Evolutionary conservation across 768 basidiomycete species (phyloP), one percentile per base, ranked within the genome.

Genomic region (Lentinus brumalis): DNA sequence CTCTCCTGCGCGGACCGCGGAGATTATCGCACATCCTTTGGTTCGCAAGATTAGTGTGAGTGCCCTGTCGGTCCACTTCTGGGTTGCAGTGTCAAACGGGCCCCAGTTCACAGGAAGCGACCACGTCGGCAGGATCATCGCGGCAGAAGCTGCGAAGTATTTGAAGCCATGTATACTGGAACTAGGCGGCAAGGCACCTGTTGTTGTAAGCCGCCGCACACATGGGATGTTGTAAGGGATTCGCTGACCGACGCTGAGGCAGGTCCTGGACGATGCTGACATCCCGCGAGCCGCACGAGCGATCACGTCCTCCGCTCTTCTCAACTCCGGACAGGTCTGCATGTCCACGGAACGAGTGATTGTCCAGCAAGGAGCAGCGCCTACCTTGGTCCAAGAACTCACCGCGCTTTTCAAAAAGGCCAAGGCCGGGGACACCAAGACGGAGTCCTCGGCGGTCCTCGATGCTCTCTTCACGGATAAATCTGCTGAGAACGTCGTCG

Each of bases 311-410:
- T 79, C 79, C 16, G 76, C 82, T 3, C 74, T 83, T 66, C 53
- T 76, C 0, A 74, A 81, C 66, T 82, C 81, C 12, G 83, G 84
- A 0, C 83, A 85, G 71, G 75, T 84, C 45, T 86, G 84, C 72
- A 83, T 86, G 81, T 83, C 83, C 1, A 80, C 83, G 8, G 83
- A 83, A 65, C 80, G 84, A 7, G 79, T 85, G n/a, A 81, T 86
- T 46, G 80, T 79, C 32, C 81, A 83, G 62, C 71, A 76, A 16
- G 73, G 68, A 8, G 71, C 78, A 12, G 75, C 79, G 10, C 70
- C 76, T 0, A 57, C 57, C 1, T 74, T 85, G 12, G 67, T 79
- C 12, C 56, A 67, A 4, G 64, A 74, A 10, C 68, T 86, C 15
- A 70, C 70, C 39, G 56, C 63, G 2, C 70, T 80, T 4, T 71